Base-by-base conservation (phyloP, 139 green algal species). In the Tetradesmus obliquus region DNA sequence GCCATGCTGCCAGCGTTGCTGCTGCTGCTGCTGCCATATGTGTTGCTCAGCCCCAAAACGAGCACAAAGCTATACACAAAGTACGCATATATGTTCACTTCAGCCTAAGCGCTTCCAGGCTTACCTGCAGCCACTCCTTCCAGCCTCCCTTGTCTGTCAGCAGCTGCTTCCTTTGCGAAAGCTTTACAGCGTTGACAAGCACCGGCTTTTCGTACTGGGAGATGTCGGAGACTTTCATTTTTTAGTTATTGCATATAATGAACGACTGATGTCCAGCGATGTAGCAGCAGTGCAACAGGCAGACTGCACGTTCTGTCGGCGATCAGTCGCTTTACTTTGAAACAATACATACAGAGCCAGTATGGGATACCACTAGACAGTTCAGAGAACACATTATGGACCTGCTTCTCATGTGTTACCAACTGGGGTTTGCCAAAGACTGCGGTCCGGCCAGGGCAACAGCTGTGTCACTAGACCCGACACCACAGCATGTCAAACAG, bases 141-240 rank as follows among this genome's bases (percentile, higher is more conserved):
- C 85, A 90, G 71, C 60, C 84, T 24, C 60, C 60, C 10, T 71
- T 45, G 71, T 53, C 24, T 4, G 58, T 55, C 57, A 90, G 45
- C 24, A 90, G 85, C 53, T 90, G 72, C 85, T 90, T 90, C 85
- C 55, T 90, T 62, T 82, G 85, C 8, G 85, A 54, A 2, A 83
- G 51, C 17, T 90, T 90, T 2, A 90, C 84, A 9, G 84, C 84
- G 69, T 71, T 72, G 9, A 88, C 84, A 2, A 88, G 84, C 71
- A 79, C 60, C 10, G 58, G 12, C 24, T 88, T 88, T 5, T 72
- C 84, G 13, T 55, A 88, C 6, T 71, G 45, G 3, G 58, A 22
- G 53, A 88, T 32, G 17, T 88, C 32, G 10, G 10, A 45, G 3
- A 69, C 32, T 13, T 88, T 88, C 84, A 88, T 88, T 32, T 72